A percentile compares a stretch with the other conserved stretches of the same genome.
phyloP scores from a whole-genome alignment of 805 yeast genomes.

The Metahyphopichia silvanorum region DNA sequence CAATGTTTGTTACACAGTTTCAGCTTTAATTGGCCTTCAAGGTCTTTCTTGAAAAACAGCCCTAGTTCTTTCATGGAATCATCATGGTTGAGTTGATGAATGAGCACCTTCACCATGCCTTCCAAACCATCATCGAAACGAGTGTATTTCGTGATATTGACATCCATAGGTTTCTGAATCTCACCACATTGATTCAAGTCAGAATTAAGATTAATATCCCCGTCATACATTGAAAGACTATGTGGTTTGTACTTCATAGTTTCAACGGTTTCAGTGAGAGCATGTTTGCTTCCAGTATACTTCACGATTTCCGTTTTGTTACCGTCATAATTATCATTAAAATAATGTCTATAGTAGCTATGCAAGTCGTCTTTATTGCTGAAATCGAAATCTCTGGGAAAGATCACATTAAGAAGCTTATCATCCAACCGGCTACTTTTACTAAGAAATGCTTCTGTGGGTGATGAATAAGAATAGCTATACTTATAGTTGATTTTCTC shows the following conservation, averaged over 20 bases:
- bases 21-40: neutral
- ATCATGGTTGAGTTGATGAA: conserved; percentile 7
- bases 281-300: neutral
- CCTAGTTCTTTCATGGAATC: conserved; percentile 5
- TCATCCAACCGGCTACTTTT: too few species aligned
- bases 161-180: neutral
- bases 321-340: neutral
- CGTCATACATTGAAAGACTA: conserved; percentile 2
- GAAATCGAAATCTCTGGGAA: neutral
- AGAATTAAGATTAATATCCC: neutral
- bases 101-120: conserved; percentile 1
- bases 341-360: neutral
- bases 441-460: too few species aligned
- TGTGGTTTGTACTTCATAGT: neutral
- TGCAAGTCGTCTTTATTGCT: neutral
- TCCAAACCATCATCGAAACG: conserved; percentile 4
- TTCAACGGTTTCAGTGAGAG: neutral
- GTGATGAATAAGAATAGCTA: too few species aligned
- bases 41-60: conserved; percentile 5
- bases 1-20: conserved; percentile 24
- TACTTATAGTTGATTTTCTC: too few species aligned
- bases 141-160: conserved; percentile 3
- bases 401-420: too few species aligned
- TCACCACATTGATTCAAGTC: neutral
- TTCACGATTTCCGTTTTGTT: neutral